phyloP scores from a whole-genome alignment of 345 rosid species.

The Lepidium didymum region DNA sequence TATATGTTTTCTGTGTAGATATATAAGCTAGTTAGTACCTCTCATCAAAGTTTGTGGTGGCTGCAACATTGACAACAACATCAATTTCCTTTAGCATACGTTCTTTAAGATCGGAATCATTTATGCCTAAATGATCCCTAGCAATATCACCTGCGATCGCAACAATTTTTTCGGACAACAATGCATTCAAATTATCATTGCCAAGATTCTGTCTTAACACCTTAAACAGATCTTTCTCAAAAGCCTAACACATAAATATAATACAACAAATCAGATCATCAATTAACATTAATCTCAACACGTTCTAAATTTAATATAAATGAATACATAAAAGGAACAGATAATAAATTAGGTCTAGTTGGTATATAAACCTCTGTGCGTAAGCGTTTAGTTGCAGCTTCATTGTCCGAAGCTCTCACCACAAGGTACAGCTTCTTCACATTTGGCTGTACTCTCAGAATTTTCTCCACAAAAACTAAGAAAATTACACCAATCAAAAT shows the following conservation, averaged over 20 bases:
- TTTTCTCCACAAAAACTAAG: slow-evolving; percentile 82
- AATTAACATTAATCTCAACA: neutral
- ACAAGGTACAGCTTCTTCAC: slow-evolving; percentile 79
- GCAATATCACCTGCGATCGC: slow-evolving; percentile 27
- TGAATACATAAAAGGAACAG: neutral
- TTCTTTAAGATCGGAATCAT: slow-evolving; percentile 6
- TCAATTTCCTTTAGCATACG: slow-evolving; percentile 23
- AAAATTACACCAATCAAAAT: neutral
- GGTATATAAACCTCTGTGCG: slow-evolving; percentile 45
- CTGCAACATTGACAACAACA: slow-evolving; percentile 27
- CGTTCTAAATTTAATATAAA: too few relatives aligned
- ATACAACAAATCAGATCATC: neutral
- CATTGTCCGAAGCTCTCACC: slow-evolving; percentile 62
- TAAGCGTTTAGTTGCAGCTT: slow-evolving; percentile 56
- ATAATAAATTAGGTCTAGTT: neutral
- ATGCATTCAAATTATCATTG: neutral
- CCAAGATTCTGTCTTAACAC: slow-evolving; percentile 22
- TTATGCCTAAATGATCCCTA: neutral
- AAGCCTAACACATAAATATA: neutral
- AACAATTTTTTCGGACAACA: slow-evolving; percentile 17
- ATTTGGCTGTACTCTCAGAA: slow-evolving; percentile 75
- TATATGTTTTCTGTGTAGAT: too few relatives aligned
- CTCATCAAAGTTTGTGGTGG: slow-evolving; percentile 31
- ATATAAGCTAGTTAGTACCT: slow-evolving; percentile 1
- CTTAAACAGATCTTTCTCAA: slow-evolving; percentile 23